Evolutionary conservation across 2,329 filamentous ascomycete species (phyloP).

Genomic region (Fusarium sp.): DNA sequence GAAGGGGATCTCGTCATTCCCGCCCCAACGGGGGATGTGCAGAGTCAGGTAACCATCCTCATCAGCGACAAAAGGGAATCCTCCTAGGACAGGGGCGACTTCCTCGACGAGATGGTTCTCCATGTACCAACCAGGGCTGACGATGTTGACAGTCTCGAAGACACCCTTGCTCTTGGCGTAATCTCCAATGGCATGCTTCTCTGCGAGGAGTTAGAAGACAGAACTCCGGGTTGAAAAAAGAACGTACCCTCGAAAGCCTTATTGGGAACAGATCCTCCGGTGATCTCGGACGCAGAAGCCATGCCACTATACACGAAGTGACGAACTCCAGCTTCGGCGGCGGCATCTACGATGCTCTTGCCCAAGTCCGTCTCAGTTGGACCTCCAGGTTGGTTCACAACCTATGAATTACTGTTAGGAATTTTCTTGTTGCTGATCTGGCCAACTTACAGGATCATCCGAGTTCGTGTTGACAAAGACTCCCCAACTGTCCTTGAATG

Average conservation of each 20-base stretch:
- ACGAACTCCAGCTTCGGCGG: slow-evolving; percentile 46
- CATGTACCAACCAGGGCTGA: slow-evolving; percentile 54
- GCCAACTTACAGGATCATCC: slow-evolving; percentile 42
- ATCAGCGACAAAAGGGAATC: slow-evolving; percentile 51
- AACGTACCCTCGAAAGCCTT: slow-evolving; percentile 49
- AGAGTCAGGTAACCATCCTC: slow-evolving; percentile 51
- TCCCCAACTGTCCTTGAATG: slow-evolving; percentile 47
- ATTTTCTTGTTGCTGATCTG: not conserved
- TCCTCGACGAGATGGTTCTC: slow-evolving; percentile 53
- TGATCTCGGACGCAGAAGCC: slow-evolving; percentile 46
- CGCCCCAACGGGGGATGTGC: slow-evolving; percentile 51
- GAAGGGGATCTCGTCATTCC: slow-evolving; percentile 49
- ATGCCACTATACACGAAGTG: slow-evolving; percentile 52
- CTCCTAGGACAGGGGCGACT: slow-evolving; percentile 50
- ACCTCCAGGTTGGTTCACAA: slow-evolving; percentile 38
- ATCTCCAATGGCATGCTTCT: slow-evolving; percentile 51
- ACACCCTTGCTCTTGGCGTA: slow-evolving; percentile 46
- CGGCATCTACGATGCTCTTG: slow-evolving; percentile 48
- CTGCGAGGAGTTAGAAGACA: slow-evolving; percentile 33
- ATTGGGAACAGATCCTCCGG: slow-evolving; percentile 45
- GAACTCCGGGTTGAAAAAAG: accelerated
- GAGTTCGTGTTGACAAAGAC: slow-evolving; percentile 49
- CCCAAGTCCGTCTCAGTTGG: slow-evolving; percentile 50
- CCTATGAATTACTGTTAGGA: slow-evolving; percentile 24
- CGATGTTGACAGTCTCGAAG: slow-evolving; percentile 50